phyloP scores from a whole-genome alignment of 164 flowering plant species.

The Chimonanthus salicifolius region DNA sequence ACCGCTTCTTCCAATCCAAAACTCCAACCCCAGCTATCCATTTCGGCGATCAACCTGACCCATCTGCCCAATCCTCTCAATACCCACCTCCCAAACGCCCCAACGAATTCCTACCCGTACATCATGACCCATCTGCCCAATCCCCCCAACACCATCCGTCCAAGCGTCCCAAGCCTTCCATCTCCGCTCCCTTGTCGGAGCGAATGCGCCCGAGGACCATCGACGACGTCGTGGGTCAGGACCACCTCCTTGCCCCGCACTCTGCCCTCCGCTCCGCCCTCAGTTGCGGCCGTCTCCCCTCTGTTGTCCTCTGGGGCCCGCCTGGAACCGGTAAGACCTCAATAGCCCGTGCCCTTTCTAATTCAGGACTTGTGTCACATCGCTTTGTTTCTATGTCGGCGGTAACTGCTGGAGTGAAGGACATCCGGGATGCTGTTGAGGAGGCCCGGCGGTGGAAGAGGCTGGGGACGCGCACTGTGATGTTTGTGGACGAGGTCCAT shows the following conservation, averaged over 20 bases:
- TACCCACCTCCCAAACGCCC: no score
- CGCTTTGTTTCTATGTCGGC: slow-evolving; percentile 70
- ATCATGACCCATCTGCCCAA: slow-evolving; percentile 8
- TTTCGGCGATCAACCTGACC: not conserved
- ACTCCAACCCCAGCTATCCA: not conserved
- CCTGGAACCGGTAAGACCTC: slow-evolving; percentile 95
- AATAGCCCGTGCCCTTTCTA: slow-evolving; percentile 57
- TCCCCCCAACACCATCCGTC: slow-evolving; percentile 6
- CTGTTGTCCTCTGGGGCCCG: slow-evolving; percentile 82
- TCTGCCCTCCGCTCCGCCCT: slow-evolving; percentile 54
- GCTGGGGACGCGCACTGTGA: slow-evolving; percentile 33
- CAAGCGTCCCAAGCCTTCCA: slow-evolving; percentile 23
- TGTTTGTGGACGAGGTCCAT: slow-evolving; percentile 90
- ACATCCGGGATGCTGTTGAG: slow-evolving; percentile 70
- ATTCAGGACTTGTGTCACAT: slow-evolving; percentile 21
- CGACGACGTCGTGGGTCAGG: slow-evolving; percentile 73
- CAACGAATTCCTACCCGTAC: not conserved
- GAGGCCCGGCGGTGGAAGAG: slow-evolving; percentile 42
- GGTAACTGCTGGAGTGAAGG: slow-evolving; percentile 77
- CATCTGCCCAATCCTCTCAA: not conserved
- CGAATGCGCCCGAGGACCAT: slow-evolving; percentile 70
- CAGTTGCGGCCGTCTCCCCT: slow-evolving; percentile 50
- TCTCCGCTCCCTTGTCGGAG: slow-evolving; percentile 40
- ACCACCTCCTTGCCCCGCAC: slow-evolving; percentile 46
- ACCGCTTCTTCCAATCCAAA: not conserved